Conservation (phyloP, 768 basidiomycete species). For the Termitomyces sp. region DNA sequence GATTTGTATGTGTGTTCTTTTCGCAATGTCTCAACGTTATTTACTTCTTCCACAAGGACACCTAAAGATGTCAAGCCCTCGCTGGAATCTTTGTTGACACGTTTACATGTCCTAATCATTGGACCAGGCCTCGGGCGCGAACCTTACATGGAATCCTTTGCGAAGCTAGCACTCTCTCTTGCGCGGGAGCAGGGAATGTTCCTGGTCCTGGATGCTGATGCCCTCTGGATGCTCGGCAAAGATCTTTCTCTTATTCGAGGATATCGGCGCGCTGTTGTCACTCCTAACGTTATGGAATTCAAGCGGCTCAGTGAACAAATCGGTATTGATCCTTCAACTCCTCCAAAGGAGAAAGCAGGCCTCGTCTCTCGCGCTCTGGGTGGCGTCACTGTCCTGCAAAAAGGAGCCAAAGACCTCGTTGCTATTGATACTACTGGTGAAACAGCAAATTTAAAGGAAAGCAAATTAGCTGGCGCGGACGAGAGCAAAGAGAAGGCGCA, state of each 20-base stretch:
- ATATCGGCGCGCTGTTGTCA: conserved; percentile 83
- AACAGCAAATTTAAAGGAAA: conserved; percentile 38
- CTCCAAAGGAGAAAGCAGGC: conserved; percentile 53
- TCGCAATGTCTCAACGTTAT: background rate
- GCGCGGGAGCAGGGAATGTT: conserved; percentile 77
- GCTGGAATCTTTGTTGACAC: conserved; percentile 66
- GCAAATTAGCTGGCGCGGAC: conserved; percentile 37
- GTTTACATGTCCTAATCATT: conserved; percentile 89
- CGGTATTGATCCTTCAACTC: conserved; percentile 54
- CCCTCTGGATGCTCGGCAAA: conserved; percentile 76
- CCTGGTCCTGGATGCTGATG: conserved; percentile 93
- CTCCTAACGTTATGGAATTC: conserved; percentile 95
- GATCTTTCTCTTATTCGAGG: conserved; percentile 73
- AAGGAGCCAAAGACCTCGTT: conserved; percentile 80
- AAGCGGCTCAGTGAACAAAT: conserved; percentile 72
- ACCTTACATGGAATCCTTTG: conserved; percentile 82
- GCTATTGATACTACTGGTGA: conserved; percentile 67
- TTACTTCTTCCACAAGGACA: conserved; percentile 31
- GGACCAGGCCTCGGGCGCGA: conserved; percentile 95
- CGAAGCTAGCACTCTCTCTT: conserved; percentile 67
- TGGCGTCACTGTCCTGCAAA: conserved; percentile 87
- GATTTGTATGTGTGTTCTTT: conserved; percentile 41
- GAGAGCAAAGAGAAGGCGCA: conserved; percentile 46
- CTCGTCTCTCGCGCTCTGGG: conserved; percentile 72
- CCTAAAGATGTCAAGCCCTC: conserved; percentile 41